Percentiles rank a stretch among this genome's conserved stretches.
Evolutionary conservation across 345 rosid species (phyloP).

Genomic region (Aegle marmelos): DNA sequence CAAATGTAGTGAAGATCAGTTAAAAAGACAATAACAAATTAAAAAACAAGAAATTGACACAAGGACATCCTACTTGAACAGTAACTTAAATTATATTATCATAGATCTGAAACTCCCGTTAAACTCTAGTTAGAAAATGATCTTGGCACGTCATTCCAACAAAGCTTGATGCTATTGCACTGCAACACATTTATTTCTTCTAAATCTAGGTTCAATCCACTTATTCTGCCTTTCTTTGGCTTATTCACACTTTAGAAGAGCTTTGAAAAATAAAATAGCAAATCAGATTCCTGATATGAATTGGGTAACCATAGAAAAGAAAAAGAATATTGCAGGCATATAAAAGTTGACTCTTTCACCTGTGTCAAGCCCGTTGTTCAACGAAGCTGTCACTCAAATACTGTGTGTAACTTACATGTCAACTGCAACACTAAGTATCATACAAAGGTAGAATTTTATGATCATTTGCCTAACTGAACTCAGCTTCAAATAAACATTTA

Average conservation of each 20-base stretch:
- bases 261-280: not conserved
- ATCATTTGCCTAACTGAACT: conserved; percentile 5
- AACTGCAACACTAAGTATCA: not conserved
- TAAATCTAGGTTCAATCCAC: not conserved
- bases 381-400: not conserved
- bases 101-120: not conserved
- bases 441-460: not conserved
- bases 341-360: not conserved
- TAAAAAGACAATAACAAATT: not conserved
- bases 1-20: conserved; percentile 14
- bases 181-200: not conserved
- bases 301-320: not conserved
- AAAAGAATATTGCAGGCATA: not conserved
- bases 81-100: not conserved
- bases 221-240: not conserved
- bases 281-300: not conserved
- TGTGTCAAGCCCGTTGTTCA: not conserved
- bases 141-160: not conserved
- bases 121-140: not conserved
- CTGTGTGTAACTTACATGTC: not conserved
- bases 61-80: not conserved
- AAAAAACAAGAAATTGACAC: not conserved
- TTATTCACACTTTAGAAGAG: not conserved
- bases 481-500: not conserved
- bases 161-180: not conserved